Percentiles rank a stretch among this genome's conserved stretches.
These are phyloP conservation scores for Sphagnum tenellum DNA, from an alignment of 225 moss, liverwort and hornwort genomes.

Conservation along the genomic window DNA sequence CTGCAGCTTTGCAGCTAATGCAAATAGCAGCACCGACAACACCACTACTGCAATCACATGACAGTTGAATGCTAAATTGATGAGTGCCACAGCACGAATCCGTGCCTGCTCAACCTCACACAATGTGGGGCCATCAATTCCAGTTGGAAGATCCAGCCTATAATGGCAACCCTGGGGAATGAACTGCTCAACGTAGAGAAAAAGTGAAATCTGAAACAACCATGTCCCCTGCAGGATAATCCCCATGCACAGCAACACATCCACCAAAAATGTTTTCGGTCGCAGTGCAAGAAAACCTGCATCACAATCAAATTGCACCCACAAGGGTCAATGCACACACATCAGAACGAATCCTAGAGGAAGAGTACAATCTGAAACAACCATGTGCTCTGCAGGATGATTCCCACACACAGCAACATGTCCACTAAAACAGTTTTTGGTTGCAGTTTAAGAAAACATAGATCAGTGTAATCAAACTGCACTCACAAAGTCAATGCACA, in stretches of 20 bases:
- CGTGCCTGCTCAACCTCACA: slow-evolving; percentile 62
- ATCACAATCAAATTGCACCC: neutral
- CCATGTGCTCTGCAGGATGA: slow-evolving; percentile 84
- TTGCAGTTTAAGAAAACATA: slow-evolving; percentile 43
- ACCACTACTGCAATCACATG: slow-evolving; percentile 67
- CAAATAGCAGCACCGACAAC: slow-evolving; percentile 53
- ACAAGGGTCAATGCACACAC: no score
- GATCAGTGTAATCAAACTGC: no score
- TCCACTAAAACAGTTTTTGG: slow-evolving; percentile 73
- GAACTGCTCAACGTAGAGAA: slow-evolving; percentile 68
- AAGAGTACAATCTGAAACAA: slow-evolving; percentile 69
- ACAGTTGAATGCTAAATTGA: slow-evolving; percentile 76
- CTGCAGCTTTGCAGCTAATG: slow-evolving; percentile 60
- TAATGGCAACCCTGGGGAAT: slow-evolving; percentile 86
- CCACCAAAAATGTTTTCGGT: slow-evolving; percentile 68
- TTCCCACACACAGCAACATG: slow-evolving; percentile 58
- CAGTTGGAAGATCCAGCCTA: slow-evolving; percentile 64
- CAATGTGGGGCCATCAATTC: slow-evolving; percentile 78
- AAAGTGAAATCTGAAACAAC: slow-evolving; percentile 71
- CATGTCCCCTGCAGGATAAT: slow-evolving; percentile 81
- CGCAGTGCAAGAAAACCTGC: slow-evolving; percentile 73
- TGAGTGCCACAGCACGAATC: slow-evolving; percentile 69
- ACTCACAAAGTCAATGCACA: no score
- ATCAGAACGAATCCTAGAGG: slow-evolving; percentile 17
- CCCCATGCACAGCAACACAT: slow-evolving; percentile 63